phyloP scores from a whole-genome alignment of 768 basidiomycete genomes.

The Panaeolus papilionaceus region DNA sequence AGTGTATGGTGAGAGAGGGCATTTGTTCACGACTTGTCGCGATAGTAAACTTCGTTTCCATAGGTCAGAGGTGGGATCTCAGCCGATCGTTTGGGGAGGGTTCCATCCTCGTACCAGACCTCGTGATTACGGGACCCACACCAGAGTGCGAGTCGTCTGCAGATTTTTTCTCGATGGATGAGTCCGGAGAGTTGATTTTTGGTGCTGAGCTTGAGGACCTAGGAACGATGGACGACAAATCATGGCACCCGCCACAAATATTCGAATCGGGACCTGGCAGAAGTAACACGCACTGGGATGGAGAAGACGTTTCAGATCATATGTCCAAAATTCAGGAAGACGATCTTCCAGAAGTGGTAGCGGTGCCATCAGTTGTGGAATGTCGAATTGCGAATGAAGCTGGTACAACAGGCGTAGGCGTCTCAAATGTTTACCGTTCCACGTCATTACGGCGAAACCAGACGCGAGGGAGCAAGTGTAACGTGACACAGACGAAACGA shows the following conservation, averaged over 20 bases:
- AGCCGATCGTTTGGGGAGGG: conserved; percentile 4
- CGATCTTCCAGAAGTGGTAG: neutral
- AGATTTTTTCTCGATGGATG: conserved; percentile 7
- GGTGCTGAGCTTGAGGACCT: neutral
- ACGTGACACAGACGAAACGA: conserved; percentile 7
- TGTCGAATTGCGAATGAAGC: neutral
- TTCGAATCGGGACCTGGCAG: neutral
- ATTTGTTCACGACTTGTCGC: neutral
- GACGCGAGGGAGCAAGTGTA: neutral
- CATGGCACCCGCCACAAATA: neutral
- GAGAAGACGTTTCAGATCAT: conserved; percentile 8
- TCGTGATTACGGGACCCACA: conserved; percentile 7
- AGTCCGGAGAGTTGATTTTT: conserved; percentile 1
- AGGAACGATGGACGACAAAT: neutral
- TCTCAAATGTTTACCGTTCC: conserved; percentile 2
- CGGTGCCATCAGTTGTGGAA: neutral
- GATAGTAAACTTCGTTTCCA: neutral
- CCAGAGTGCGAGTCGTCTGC: conserved; percentile 6
- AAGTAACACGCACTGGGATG: neutral
- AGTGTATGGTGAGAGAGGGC: neutral
- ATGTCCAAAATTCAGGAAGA: neutral
- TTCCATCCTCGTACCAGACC: conserved; percentile 10
- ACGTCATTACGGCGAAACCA: conserved; percentile 1
- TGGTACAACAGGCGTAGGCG: neutral
- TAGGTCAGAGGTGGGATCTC: conserved; percentile 3